Conservation (phyloP, 116 monocot genomes). For the Papilionanthe hybrid region DNA sequence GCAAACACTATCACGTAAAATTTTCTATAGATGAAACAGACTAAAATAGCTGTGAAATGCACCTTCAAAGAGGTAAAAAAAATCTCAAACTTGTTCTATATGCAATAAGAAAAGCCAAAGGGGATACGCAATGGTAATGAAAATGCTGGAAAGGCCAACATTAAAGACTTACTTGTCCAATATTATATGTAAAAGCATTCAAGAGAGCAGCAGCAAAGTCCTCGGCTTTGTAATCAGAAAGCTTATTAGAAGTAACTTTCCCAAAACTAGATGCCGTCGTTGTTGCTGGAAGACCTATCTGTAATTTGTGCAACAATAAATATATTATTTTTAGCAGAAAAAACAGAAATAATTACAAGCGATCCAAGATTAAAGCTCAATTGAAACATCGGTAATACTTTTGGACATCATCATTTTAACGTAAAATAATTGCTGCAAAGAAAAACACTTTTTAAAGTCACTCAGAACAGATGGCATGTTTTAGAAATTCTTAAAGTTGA, state of each 20-base stretch:
- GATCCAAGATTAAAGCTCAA: neutral
- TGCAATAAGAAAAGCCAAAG: neutral
- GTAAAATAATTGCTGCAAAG: neutral
- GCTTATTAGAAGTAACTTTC: conserved; percentile 57
- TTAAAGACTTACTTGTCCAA: conserved; percentile 51
- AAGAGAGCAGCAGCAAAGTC: conserved; percentile 74
- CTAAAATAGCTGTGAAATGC: neutral
- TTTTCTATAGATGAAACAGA: neutral
- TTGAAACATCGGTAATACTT: neutral
- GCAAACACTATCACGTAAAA: neutral
- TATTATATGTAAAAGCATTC: conserved; percentile 69
- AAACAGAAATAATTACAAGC: neutral
- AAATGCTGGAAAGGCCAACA: neutral
- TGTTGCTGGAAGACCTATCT: conserved; percentile 62
- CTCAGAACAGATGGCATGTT: neutral
- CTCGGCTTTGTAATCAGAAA: conserved; percentile 65
- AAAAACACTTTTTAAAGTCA: neutral
- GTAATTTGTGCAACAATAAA: conserved; percentile 3
- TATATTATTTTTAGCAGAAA: neutral
- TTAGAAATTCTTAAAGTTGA: neutral
- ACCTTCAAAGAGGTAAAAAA: neutral
- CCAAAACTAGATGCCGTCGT: conserved; percentile 75
- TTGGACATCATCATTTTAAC: neutral
- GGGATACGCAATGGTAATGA: neutral
- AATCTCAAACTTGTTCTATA: neutral